phyloP scores from a whole-genome alignment of 2,329 filamentous ascomycete species.

The Magnaporthiopsis rhizophila region DNA sequence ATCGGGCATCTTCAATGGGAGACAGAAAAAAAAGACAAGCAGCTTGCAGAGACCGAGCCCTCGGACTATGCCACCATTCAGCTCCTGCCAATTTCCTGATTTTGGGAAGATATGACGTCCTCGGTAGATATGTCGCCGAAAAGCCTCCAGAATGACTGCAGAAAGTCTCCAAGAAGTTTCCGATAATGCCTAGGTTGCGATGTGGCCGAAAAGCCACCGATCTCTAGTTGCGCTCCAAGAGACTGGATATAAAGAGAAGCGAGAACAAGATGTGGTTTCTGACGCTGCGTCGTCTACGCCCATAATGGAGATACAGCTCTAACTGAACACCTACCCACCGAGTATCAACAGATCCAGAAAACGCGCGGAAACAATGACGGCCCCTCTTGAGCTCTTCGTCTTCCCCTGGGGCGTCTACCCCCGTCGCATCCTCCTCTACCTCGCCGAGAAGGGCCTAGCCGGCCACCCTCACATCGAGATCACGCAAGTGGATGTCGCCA shows the following conservation, averaged over 20 bases:
- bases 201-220: neutral
- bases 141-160: neutral
- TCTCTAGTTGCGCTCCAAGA: neutral
- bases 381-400: neutral
- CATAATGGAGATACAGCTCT: neutral
- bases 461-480: neutral
- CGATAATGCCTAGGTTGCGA: neutral
- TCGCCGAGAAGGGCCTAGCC: neutral
- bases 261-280: neutral
- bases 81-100: neutral
- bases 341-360: no score
- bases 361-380: neutral
- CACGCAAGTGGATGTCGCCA: neutral
- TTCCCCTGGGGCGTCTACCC: constrained; percentile 2
- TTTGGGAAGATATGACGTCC: neutral
- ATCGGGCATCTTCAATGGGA: no score
- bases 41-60: neutral
- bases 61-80: neutral
- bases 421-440: neutral
- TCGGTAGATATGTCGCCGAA: neutral
- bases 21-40: no score
- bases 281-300: neutral
- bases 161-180: neutral
- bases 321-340: neutral
- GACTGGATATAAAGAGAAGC: neutral